Evolutionary conservation across 2,329 filamentous ascomycete species (phyloP).

Genomic region (Paraconiothyrium sp.): DNA sequence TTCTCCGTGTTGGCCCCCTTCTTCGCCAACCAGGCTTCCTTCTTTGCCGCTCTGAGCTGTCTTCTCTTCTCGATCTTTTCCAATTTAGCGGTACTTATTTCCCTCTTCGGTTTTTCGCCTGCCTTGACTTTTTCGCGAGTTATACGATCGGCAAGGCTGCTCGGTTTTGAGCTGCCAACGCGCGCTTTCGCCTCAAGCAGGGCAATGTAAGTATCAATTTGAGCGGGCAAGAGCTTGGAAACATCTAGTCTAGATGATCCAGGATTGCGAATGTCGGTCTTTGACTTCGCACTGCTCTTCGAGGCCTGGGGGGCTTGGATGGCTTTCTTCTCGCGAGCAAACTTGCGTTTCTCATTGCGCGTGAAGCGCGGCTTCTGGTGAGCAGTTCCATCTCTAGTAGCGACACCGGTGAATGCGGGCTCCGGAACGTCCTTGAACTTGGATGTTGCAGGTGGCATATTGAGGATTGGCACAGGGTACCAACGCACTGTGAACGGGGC

Average conservation of each 20-base stretch:
- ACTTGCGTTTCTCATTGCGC: slow-evolving; percentile 22
- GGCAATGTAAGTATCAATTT: neutral
- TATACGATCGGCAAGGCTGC: slow-evolving; percentile 11
- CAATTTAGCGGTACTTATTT: slow-evolving; percentile 17
- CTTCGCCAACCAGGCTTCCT: slow-evolving; percentile 17
- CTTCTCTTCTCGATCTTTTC: slow-evolving; percentile 23
- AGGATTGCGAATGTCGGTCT: neutral
- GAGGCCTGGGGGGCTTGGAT: neutral
- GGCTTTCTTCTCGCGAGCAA: slow-evolving; percentile 17
- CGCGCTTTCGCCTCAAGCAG: slow-evolving; percentile 16
- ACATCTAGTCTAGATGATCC: neutral
- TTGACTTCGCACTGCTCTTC: slow-evolving; percentile 2
- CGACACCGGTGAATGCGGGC: neutral
- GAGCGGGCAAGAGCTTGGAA: neutral
- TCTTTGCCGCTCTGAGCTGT: slow-evolving; percentile 14
- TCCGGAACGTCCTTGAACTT: neutral
- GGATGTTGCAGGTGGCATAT: no score
- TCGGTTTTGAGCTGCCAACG: neutral
- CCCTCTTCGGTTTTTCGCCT: slow-evolving; percentile 16
- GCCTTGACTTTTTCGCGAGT: slow-evolving; percentile 2
- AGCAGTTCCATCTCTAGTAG: neutral
- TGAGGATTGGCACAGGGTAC: neutral
- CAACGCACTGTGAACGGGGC: no score
- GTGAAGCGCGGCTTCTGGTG: slow-evolving; percentile 15
- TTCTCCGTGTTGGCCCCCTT: slow-evolving; percentile 9